Evolutionary conservation across 1,139 yeast genomes (phyloP).

Genomic region (Blastobotrys petasosporus): DNA sequence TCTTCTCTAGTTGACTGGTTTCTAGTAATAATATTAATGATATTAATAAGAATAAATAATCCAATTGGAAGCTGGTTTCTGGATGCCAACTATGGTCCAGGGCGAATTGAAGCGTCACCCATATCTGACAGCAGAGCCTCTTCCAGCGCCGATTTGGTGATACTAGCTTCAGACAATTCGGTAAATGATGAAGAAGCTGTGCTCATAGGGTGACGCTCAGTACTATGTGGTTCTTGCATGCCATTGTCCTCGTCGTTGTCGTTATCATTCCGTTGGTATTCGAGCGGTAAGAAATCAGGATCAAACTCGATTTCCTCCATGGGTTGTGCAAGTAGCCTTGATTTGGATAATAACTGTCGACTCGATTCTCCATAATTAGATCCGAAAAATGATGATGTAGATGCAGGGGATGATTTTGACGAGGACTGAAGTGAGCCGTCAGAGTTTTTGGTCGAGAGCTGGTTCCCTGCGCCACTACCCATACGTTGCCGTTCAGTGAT

Average conservation of each 20-base stretch:
- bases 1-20: too few species aligned
- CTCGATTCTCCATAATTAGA: conserved; percentile 6
- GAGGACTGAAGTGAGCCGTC: conserved; percentile 2
- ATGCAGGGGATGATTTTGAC: conserved; percentile 1
- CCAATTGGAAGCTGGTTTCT: too few species aligned
- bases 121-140: conserved; percentile 38
- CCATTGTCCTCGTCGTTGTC: neutral
- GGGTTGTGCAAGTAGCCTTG: conserved; percentile 8
- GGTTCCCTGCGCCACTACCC: neutral
- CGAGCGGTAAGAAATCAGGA: conserved; percentile 9
- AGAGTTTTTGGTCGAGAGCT: neutral
- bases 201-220: conserved; percentile 1
- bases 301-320: conserved; percentile 2
- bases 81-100: neutral
- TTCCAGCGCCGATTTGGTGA: conserved; percentile 42
- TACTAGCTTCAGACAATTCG: conserved; percentile 31
- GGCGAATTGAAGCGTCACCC: conserved; percentile 13
- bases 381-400: conserved; percentile 9
- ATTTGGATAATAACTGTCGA: conserved; percentile 11
- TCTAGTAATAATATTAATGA: too few species aligned
- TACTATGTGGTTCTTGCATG: neutral
- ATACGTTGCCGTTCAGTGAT: neutral
- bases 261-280: neutral
- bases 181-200: conserved; percentile 16
- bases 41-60: too few species aligned